Evolutionary conservation across 225 moss, liverwort and hornwort genomes (phyloP).

Genomic region (Straminergon stramineum): DNA sequence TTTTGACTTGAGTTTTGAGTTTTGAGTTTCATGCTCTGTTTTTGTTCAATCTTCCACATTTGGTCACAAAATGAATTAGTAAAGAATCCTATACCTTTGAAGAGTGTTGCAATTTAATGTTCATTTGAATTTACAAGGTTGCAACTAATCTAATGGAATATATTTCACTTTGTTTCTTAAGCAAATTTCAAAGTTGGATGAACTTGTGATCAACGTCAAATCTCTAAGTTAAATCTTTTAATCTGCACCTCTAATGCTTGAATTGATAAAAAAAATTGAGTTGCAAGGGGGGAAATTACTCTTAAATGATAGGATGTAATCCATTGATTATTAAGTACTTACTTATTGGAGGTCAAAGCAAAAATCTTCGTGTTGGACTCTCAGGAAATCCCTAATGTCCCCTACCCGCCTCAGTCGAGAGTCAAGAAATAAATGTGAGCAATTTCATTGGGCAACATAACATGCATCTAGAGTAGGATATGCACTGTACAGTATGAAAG

Average conservation of each 20-base stretch:
- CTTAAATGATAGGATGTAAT: not conserved
- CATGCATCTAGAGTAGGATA: not conserved
- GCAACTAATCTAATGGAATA: not conserved
- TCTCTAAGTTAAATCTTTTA: not conserved
- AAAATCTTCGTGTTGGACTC: not conserved
- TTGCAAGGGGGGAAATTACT: not conserved
- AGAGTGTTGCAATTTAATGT: not conserved
- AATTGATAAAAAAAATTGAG: not conserved
- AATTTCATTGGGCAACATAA: not conserved
- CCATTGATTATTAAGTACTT: not conserved
- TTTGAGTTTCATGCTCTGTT: not conserved
- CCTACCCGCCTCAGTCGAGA: not conserved
- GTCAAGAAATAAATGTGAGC: not conserved
- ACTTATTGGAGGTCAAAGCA: not conserved
- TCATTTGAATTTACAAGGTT: not conserved
- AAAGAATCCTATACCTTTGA: not conserved
- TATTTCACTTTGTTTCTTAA: not conserved
- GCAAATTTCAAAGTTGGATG: not conserved
- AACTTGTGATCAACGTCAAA: accelerated
- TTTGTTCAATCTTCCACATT: not conserved
- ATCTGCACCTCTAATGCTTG: not conserved
- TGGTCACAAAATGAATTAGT: not conserved
- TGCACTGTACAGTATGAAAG: not conserved
- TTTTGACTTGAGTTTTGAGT: not conserved
- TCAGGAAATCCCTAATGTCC: not conserved